phyloP scores from a whole-genome alignment of 495 filamentous ascomycete genomes.

The Astrothelium subdiscretum region DNA sequence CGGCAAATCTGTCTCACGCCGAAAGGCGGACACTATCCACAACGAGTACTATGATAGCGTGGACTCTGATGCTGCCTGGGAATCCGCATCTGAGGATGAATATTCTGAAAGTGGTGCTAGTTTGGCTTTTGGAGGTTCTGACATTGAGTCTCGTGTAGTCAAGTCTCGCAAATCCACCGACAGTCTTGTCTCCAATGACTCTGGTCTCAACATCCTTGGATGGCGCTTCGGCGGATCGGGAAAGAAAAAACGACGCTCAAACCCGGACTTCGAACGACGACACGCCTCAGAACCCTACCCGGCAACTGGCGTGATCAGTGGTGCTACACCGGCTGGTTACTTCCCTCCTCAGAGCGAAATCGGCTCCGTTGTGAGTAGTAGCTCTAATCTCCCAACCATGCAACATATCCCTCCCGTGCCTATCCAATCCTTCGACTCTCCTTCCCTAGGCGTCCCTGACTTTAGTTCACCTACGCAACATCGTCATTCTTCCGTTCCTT shows the following conservation, averaged over 20 bases:
- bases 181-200: background rate
- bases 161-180: background rate
- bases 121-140: background rate
- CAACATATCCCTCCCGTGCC: slow-evolving; percentile 20
- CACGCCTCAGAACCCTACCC: background rate
- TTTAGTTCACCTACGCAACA: background rate
- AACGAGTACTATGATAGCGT: slow-evolving; percentile 25
- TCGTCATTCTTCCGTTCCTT: slow-evolving; percentile 9
- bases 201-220: background rate
- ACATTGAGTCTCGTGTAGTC: background rate
- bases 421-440: slow-evolving; percentile 14
- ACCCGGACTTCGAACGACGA: background rate
- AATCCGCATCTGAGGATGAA: slow-evolving; percentile 46
- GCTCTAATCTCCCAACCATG: slow-evolving; percentile 10
- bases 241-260: background rate
- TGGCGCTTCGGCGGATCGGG: background rate
- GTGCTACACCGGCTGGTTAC: background rate
- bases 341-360: background rate
- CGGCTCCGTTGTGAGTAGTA: background rate
- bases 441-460: background rate
- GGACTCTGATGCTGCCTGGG: slow-evolving; percentile 43
- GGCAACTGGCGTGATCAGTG: background rate
- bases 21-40: slow-evolving; percentile 6
- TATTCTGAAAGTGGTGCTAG: slow-evolving; percentile 9
- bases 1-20: background rate